A percentile compares a stretch with the other conserved stretches of the same genome.
These are phyloP conservation scores for Blastomyces emzantsi DNA, from an alignment of 2,329 filamentous ascomycete genomes.

Conservation along the genomic window DNA sequence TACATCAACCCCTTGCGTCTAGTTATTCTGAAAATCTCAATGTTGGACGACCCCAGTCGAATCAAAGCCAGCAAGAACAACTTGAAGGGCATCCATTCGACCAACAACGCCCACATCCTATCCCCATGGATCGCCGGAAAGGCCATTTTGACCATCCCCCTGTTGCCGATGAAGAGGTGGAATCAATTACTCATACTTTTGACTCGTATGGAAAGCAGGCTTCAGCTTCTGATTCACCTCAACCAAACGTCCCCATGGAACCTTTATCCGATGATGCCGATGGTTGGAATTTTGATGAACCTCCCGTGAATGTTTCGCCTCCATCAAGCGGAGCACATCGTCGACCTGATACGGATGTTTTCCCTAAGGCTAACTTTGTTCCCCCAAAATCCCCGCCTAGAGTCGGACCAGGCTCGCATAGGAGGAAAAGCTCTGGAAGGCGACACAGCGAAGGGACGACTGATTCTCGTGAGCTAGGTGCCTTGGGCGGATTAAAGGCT, in stretches of 20 bases:
- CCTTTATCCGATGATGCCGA: slow-evolving; percentile 49
- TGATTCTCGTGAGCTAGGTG: slow-evolving; percentile 47
- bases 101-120: slow-evolving; percentile 41
- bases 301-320: slow-evolving; percentile 44
- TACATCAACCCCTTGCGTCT: slow-evolving; percentile 50
- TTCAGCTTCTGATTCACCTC: slow-evolving; percentile 6
- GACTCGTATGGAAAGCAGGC: slow-evolving; percentile 48
- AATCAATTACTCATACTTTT: slow-evolving; percentile 50
- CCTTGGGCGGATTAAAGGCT: slow-evolving; percentile 40
- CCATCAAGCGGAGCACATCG: slow-evolving; percentile 40
- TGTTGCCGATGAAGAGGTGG: slow-evolving; percentile 46
- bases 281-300: slow-evolving; percentile 91
- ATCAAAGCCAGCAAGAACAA: slow-evolving; percentile 32
- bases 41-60: slow-evolving; percentile 36
- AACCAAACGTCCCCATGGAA: slow-evolving; percentile 5
- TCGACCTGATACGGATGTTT: slow-evolving; percentile 76
- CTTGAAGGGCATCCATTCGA: slow-evolving; percentile 35
- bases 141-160: slow-evolving; percentile 34
- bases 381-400: slow-evolving; percentile 71
- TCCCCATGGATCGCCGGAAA: slow-evolving; percentile 42
- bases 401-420: slow-evolving; percentile 54
- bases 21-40: slow-evolving; percentile 36
- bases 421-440: slow-evolving; percentile 72
- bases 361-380: slow-evolving; percentile 70
- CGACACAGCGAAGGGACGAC: slow-evolving; percentile 53